phyloP scores from a whole-genome alignment of 2,329 filamentous ascomycete genomes.

The Epichloe amarillans region DNA sequence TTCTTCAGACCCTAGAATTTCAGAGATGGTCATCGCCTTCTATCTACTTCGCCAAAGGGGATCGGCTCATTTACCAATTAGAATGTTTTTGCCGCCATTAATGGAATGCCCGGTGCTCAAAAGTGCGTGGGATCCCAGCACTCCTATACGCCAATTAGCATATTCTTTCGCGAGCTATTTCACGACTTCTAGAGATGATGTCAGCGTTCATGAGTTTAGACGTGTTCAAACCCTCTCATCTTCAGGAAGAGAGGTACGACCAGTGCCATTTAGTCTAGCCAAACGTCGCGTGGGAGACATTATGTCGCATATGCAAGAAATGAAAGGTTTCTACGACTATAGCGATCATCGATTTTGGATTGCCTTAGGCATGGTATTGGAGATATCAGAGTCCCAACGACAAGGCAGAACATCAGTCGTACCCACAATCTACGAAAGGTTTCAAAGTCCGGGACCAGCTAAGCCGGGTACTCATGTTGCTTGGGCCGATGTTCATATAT shows the following conservation, averaged over 20 bases:
- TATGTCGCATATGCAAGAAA: neutral
- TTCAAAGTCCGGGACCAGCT: neutral
- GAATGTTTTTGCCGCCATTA: conserved; percentile 53
- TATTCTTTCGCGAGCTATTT: conserved; percentile 30
- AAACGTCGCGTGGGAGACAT: conserved; percentile 10
- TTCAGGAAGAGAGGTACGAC: conserved; percentile 14
- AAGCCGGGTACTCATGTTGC: conserved; percentile 7
- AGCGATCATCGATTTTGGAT: conserved; percentile 9
- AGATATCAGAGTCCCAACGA: conserved; percentile 17
- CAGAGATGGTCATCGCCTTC: conserved; percentile 24
- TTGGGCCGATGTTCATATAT: conserved; percentile 49
- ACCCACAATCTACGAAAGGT: neutral
- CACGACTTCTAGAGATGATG: neutral
- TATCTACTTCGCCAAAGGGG: neutral
- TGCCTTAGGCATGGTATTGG: conserved; percentile 12
- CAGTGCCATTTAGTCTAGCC: conserved; percentile 6
- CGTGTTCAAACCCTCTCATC: conserved; percentile 19
- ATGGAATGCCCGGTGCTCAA: conserved; percentile 41
- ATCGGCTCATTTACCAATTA: conserved; percentile 8
- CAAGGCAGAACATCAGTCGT: conserved; percentile 8
- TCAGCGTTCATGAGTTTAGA: conserved; percentile 22
- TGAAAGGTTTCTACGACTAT: conserved; percentile 7
- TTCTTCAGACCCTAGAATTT: conserved; percentile 24
- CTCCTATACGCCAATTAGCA: conserved; percentile 34
- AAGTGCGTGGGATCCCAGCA: conserved; percentile 44